Base-by-base conservation (phyloP, 2,329 filamentous ascomycete species). In the Albophoma yamanashiensis region DNA sequence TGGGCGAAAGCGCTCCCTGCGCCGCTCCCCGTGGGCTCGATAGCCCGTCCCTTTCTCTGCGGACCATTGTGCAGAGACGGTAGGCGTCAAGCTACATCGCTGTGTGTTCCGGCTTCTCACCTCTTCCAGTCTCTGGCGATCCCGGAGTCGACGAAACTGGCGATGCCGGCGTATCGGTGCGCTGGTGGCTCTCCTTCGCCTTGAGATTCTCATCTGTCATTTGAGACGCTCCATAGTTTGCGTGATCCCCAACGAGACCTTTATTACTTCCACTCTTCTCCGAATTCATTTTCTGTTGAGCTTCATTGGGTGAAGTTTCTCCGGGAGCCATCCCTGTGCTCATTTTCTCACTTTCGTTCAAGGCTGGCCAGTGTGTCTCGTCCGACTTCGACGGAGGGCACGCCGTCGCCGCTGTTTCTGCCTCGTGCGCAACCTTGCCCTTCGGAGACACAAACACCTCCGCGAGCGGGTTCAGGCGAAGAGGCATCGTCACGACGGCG, bases 381-480 rank as follows among this genome's bases (percentile, higher is more conserved):
- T 31, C 27, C 5, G 3, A 5, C 27, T 31, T 31, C 27, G 27
- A 31, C 27, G 27, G 27, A 31, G 27, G 27, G 5, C 3, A 31
- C 27, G 27, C 27, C 27, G 3, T 36, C 34, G 34, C 4, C 34
- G 9, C 3, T 4, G 34, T 7, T 36, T 36, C 34, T 7, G 7
- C 34, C 34, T 36, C 34, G 9, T 7, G 34, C 34, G 9, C 42
- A 3, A 27, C 11, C 20, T 57, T 47, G 12, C 22, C 9, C 56
- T 57, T 27, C 17, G 55, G 55, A 8, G 59, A 57, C 36, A 53
- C 55, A 57, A 60, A 60, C 17, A 27, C 38, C 36, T 22, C 25
- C 43, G 59, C 59, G 14, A 56, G 59, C 34, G 59, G 59, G 15
- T 60, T 60, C 2, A 60, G 55, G 17, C 42, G 31, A 25, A 38